phyloP scores from a whole-genome alignment of 768 basidiomycete genomes.

The Tubosaeta sp. region DNA sequence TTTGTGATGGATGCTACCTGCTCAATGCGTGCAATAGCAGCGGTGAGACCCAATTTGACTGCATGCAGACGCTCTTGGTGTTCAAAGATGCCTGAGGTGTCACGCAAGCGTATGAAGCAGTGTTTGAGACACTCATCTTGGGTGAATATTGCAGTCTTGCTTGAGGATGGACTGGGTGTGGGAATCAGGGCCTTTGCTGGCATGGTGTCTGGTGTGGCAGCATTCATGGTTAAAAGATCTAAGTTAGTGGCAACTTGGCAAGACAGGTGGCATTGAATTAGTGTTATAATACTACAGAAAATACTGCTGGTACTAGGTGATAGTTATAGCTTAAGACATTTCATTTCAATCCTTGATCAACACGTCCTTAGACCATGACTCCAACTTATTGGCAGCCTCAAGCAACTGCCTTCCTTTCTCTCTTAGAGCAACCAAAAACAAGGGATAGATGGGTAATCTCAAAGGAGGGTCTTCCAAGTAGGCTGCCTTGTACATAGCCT shows the following conservation, averaged over 20 bases:
- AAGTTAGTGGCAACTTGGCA: too few relatives aligned
- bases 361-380: conserved; percentile 17
- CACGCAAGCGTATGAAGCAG: conserved; percentile 71
- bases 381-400: conserved; percentile 16
- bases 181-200: not conserved
- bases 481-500: conserved; percentile 2
- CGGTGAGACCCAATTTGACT: conserved; percentile 76
- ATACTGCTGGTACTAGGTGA: too few relatives aligned
- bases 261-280: too few relatives aligned
- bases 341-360: not conserved
- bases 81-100: conserved; percentile 78
- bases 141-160: conserved; percentile 37
- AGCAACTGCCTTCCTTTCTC: conserved; percentile 4
- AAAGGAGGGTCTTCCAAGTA: conserved; percentile 14
- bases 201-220: not conserved
- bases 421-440: not conserved
- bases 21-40: conserved; percentile 72
- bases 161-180: not conserved
- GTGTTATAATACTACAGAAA: too few relatives aligned
- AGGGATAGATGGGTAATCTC: conserved; percentile 8
- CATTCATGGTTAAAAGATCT: not conserved
- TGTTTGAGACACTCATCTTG: conserved; percentile 75
- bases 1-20: not conserved
- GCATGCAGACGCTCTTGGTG: conserved; percentile 86
- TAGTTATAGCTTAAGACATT: too few relatives aligned